A percentile compares a stretch with the other conserved stretches of the same genome.
Evolutionary conservation across 2,329 filamentous ascomycete species (phyloP).

Genomic region (Lomentospora prolificans): DNA sequence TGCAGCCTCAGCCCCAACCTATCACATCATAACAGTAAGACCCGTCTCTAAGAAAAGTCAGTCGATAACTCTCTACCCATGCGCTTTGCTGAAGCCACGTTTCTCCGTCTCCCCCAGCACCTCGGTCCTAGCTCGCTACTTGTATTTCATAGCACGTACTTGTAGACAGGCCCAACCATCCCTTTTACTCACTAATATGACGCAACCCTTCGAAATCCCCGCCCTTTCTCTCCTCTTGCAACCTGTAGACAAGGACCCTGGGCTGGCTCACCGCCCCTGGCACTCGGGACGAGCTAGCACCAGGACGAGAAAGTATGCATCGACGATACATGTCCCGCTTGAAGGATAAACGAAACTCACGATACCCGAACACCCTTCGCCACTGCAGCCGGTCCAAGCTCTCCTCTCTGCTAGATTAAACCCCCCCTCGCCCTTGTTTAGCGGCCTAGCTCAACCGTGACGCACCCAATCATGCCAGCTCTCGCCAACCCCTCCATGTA

Average conservation of each 20-base stretch:
- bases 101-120: not conserved
- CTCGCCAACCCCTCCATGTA: not conserved
- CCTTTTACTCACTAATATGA: not conserved
- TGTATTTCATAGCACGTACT: not conserved
- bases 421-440: no score
- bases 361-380: not conserved
- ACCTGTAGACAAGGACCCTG: no score
- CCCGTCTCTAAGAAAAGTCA: not conserved
- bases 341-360: not conserved
- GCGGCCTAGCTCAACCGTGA: not conserved
- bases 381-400: not conserved
- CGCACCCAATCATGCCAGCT: not conserved
- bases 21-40: not conserved
- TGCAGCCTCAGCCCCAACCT: not conserved
- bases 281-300: no score
- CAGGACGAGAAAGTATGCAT: no score
- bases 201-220: not conserved
- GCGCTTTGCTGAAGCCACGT: not conserved
- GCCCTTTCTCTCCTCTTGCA: not conserved
- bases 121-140: not conserved
- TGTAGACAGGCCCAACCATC: not conserved
- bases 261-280: no score
- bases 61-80: not conserved
- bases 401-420: not conserved
- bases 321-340: not conserved